These are phyloP conservation scores for Postia placenta DNA, from an alignment of 768 basidiomycete species.

Conservation along the genomic window DNA sequence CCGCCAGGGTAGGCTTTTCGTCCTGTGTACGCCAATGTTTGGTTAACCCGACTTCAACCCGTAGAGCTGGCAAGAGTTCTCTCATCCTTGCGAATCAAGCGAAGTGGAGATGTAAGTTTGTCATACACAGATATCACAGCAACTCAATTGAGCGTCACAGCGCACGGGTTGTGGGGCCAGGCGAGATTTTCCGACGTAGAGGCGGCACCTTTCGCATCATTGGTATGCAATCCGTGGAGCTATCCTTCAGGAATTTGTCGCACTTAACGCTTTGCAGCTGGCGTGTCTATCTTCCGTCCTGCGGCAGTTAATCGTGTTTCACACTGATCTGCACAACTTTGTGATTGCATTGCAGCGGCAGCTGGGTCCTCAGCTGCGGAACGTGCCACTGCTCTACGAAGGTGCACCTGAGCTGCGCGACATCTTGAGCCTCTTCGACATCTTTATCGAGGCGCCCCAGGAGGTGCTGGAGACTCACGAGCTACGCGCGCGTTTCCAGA, in stretches of 20 bases:
- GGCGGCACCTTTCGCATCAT: slow-evolving; percentile 62
- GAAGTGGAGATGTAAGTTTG: slow-evolving; percentile 55
- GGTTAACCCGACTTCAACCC: background rate
- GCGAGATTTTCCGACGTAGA: slow-evolving; percentile 65
- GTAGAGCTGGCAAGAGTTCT: slow-evolving; percentile 72
- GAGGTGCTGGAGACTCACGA: slow-evolving; percentile 54
- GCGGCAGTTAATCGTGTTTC: slow-evolving; percentile 69
- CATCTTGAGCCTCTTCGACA: slow-evolving; percentile 50
- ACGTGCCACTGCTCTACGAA: slow-evolving; percentile 64
- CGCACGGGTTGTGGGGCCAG: slow-evolving; percentile 70
- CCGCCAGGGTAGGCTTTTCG: slow-evolving; percentile 49
- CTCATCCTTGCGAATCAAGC: slow-evolving; percentile 65
- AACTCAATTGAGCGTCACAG: slow-evolving; percentile 7
- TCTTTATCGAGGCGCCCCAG: slow-evolving; percentile 42
- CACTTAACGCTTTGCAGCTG: slow-evolving; percentile 33
- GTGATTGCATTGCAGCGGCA: slow-evolving; percentile 51
- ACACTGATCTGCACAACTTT: slow-evolving; percentile 63
- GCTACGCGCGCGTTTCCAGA: slow-evolving; percentile 64
- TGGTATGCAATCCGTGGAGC: slow-evolving; percentile 33
- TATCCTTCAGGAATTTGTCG: slow-evolving; percentile 1
- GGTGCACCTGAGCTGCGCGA: slow-evolving; percentile 66
- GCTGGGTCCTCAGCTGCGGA: slow-evolving; percentile 64
- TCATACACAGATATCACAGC: slow-evolving; percentile 26
- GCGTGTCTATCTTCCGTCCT: slow-evolving; percentile 66
- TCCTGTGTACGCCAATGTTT: background rate